phyloP scores from a whole-genome alignment of 306 rosid species.

The Arachis stenosperma region DNA sequence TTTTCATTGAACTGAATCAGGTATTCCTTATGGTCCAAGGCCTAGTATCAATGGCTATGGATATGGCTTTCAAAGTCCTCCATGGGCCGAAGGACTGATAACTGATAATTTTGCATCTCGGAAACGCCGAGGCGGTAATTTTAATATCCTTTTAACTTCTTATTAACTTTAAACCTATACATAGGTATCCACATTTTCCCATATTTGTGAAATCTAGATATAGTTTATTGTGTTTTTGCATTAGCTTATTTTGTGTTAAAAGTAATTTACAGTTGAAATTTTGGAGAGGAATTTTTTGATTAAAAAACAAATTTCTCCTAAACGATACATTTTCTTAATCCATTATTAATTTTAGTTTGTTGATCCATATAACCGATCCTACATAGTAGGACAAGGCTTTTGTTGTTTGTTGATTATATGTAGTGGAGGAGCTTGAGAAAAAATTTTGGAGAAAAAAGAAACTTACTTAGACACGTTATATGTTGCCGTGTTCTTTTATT shows the following conservation, averaged over 20 bases:
- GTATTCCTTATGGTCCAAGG: conserved; percentile 44
- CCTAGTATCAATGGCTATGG: conserved; percentile 47
- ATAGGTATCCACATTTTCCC: background rate
- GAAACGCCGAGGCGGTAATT: conserved; percentile 58
- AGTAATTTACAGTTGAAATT: background rate
- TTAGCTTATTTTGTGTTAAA: background rate
- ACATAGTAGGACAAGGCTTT: background rate
- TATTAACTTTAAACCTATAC: background rate
- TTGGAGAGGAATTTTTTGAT: background rate
- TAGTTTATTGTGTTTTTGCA: background rate
- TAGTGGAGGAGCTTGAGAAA: too few relatives aligned
- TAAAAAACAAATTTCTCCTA: background rate
- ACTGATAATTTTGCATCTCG: conserved; percentile 49
- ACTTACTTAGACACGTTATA: too few relatives aligned
- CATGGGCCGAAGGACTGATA: conserved; percentile 45
- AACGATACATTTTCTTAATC: background rate
- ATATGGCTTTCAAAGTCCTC: conserved; percentile 48
- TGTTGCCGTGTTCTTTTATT: background rate
- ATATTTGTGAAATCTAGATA: background rate
- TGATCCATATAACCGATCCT: background rate
- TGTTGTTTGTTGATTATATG: background rate
- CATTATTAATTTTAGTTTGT: background rate
- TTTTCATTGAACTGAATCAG: conserved; percentile 38
- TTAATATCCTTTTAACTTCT: conserved; percentile 6
- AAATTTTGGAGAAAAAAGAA: too few relatives aligned